Evolutionary conservation across 371 early-diverging fungal species (phyloP), one percentile per base, ranked within the genome.

Genomic region (Phascolomyces articulosus): DNA sequence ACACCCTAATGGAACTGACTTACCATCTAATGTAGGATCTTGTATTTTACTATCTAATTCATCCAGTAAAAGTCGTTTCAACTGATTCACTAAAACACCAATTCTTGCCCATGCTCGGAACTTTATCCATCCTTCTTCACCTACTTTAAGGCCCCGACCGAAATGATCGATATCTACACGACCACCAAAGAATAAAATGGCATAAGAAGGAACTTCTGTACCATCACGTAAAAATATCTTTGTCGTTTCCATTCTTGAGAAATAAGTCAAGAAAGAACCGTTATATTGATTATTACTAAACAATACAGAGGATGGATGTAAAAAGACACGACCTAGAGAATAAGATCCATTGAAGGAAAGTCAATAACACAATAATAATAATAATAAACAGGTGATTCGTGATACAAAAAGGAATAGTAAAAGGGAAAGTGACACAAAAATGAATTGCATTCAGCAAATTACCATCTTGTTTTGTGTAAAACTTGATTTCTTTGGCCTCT

Each of bases 31-130:
- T 11, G 73, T 69, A 0, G 94, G 92, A 27, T 92, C 79, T 28
- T 85, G 86, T 62, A 95, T 82, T 78, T 93, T 94, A 31, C 77
- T 72, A 16, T 87, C 85, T 44, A 95, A 70, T 40, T 86, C 80
- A 29, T 83, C 73, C 57, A 91, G 91, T 31, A 95, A 70, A 53
- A 93, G 68, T 49, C 80, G 67, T 40, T 91, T 87, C 23, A 95
- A 64, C 20, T 90, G 91, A 65, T 90, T 90, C 24, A 92, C 90
- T 20, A 95, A 79, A 3, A 90, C 91, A 6, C 91, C 91, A 49
- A 93, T 89, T 34, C 95, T 78, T 13, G 94, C 90, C 87, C 91
- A 93, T 16, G 94, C 91, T 40, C 90, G 83, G 67, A 93, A 83
- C 64, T 85, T 82, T 49, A 86, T 74, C 75, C 86, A 84, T 23